Base-by-base conservation (phyloP, 805 yeast genomes). In the Ogataea wickerhamii region DNA sequence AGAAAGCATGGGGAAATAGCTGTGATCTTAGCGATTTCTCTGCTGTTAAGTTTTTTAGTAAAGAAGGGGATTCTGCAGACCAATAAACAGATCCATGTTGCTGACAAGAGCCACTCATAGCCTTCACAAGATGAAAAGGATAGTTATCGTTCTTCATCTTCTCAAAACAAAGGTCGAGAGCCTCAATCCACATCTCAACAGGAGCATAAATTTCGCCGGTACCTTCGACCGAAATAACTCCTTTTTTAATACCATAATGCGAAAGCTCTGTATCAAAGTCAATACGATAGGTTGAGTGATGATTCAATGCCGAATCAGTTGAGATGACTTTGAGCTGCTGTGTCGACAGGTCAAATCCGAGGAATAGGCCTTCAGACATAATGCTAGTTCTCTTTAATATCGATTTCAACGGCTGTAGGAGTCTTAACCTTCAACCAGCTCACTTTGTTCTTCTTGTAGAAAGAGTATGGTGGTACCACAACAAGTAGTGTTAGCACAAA, bases 41-140 rank as follows among this genome's bases (percentile, higher is more conserved):
- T 0, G 53, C 19, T 0, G 66, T 47, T 39, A 84, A 61, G 0
- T 49, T 41, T 1, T 43, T 29, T 36, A 87, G 65, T 3, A 68
- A 44, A 0, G 47, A 43, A 1, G 61, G 58, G 0, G 85, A 80
- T 6, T 63, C 49, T 4, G 60, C 18, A 1, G 86, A 71, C 91
- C 94, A 86, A 54, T 68, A 88, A 2, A 89, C 88, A 2, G 94
- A 82, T 0, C 96, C 96, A 55, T 88, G 96, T 54, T 88, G 96
- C 62, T 88, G 96, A 40, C 94, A 83, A 0, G 95, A 87, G 0
- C 96, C 96, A 30, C 84, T 73, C 34, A 88, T 72, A 2, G 84
- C 87, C 28, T 51, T 67, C 12, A 88, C 88, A 27, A 61, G 53
- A 2, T 60, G 50, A 49, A 88, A 76, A 6, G 82, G 83, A 49